Evolutionary conservation across 768 basidiomycete species (phyloP).

Genomic region (Agrocybe pediades): DNA sequence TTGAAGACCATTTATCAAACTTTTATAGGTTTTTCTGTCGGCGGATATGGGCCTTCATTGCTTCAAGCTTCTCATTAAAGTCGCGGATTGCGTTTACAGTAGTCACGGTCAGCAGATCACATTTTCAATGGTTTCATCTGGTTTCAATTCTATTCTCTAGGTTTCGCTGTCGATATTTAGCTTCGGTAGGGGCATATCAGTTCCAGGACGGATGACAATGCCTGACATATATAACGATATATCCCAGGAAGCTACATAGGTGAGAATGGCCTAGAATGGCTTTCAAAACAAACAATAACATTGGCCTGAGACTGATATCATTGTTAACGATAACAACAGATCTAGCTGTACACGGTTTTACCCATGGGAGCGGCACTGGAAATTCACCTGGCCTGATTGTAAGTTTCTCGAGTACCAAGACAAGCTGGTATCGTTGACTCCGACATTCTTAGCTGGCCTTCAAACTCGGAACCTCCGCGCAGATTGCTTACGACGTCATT

Average conservation of each 20-base stretch:
- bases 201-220: no score
- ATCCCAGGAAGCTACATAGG: background rate
- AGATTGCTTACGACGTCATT: constrained; percentile 13
- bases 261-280: background rate
- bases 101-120: constrained; percentile 3
- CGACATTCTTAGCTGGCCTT: constrained; percentile 12
- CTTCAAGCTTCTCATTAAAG: background rate
- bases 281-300: background rate
- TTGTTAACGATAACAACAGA: constrained; percentile 4
- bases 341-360: constrained; percentile 12
- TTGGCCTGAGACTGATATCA: background rate
- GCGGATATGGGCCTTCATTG: constrained; percentile 15
- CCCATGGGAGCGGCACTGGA: constrained; percentile 8
- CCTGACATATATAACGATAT: no score
- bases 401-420: background rate
- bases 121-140: background rate
- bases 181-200: constrained; percentile 6
- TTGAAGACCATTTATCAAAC: no score
- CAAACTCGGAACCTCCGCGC: constrained; percentile 13
- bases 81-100: constrained; percentile 6
- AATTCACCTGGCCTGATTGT: constrained; percentile 14
- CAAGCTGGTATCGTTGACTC: background rate
- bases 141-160: background rate
- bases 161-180: constrained; percentile 8
- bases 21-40: constrained; percentile 16